A percentile compares a stretch with the other conserved stretches of the same genome.
Evolutionary conservation across 495 filamentous ascomycete genomes (phyloP).

Genomic region (Neohortaea acidophila): DNA sequence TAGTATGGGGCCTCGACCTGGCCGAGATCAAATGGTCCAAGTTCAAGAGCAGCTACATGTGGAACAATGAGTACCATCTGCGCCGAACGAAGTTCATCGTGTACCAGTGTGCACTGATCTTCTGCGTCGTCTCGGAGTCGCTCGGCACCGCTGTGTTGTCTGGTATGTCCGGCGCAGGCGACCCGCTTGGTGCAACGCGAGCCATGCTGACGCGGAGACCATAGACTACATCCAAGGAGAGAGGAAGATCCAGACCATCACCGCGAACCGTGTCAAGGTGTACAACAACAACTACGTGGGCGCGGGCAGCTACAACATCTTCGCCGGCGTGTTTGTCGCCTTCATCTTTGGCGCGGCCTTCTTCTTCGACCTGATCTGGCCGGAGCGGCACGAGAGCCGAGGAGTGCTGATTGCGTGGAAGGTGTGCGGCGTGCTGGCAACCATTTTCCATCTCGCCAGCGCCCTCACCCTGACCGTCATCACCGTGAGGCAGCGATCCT

Average conservation of each 20-base stretch:
- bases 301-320: constrained; percentile 37
- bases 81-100: constrained; percentile 39
- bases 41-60: constrained; percentile 38
- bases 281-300: constrained; percentile 37
- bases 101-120: constrained; percentile 39
- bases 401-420: constrained; percentile 34
- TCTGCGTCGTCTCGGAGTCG: constrained; percentile 37
- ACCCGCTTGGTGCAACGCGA: too few relatives aligned
- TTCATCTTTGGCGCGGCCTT: constrained; percentile 39
- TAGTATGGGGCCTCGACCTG: constrained; percentile 39
- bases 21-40: constrained; percentile 36
- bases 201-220: background rate
- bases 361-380: constrained; percentile 42
- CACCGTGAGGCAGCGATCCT: constrained; percentile 25
- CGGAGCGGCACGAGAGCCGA: constrained; percentile 32
- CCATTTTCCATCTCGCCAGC: constrained; percentile 28
- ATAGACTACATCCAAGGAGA: constrained; percentile 37
- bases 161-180: constrained; percentile 20
- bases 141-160: constrained; percentile 36
- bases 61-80: constrained; percentile 32
- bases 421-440: constrained; percentile 30
- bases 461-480: constrained; percentile 33
- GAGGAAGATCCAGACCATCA: constrained; percentile 25
- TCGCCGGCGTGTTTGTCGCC: constrained; percentile 37
- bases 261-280: constrained; percentile 19